Base-by-base conservation (phyloP, 257 asterid species). In the Rehmannia glutinosa region DNA sequence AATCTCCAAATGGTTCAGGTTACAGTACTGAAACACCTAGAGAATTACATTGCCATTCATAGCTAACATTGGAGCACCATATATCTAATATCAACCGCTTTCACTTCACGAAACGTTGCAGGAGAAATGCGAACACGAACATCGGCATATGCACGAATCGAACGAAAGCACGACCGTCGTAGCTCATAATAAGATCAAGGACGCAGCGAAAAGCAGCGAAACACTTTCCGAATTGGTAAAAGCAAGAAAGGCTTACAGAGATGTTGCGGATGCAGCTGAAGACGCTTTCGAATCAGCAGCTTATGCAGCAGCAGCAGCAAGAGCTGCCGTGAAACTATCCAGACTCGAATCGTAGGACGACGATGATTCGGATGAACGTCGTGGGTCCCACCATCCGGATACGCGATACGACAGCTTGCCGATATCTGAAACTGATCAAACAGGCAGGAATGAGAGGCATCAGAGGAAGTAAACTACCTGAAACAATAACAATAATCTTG, bases 211-310 rank as follows among this genome's bases (percentile, higher is more conserved):
- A 42, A 41, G 24, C 32, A 15, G 25, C 12, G 74, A 71, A 28
- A 27, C 56, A 19, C 30, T 8, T 19, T 20, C 61, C 1, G 30
- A 72, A 21, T 21, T 50, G 5, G 58, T 63, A 32, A 62, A 19
- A 8, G 11, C 9, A 23, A 63, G 39, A 12, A 62, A 41, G n/a
- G n/a, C n/a, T 17, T 71, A 71, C 28, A 19, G 35, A 27, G 76
- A 53, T 42, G 70, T n/a, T 3, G 61, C 38, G 1, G 30, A 47
- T 45, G 70, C 73, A 38, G 60, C 78, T 63, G 43, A 58, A 68
- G 82, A 54, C 5, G 51, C 60, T 27, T 72, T 72, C 12, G 59
- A 54, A 54, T 53, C 73, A 57, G 70, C 73, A 17, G 72, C 73
- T 59, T 51, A 72, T 35, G 73, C 69, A 16, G 64, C 39, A 10